phyloP scores from a whole-genome alignment of 1,284 basidiomycete species.

The Ustilago tritici region DNA sequence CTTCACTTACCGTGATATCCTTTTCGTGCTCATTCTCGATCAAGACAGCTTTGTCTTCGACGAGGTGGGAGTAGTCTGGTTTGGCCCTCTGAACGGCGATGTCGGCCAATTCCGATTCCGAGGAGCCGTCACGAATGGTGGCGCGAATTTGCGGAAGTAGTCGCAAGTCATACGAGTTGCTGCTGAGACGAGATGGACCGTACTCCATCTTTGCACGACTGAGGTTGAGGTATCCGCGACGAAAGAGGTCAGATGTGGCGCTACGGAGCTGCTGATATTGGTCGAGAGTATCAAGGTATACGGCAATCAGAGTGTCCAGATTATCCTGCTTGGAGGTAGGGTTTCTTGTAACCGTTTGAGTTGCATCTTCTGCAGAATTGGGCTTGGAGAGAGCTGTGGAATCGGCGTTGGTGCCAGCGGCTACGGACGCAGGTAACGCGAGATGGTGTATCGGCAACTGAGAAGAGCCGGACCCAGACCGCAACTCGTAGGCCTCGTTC shows the following conservation, averaged over 20 bases:
- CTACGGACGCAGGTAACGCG: conserved; percentile 19
- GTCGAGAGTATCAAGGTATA: conserved; percentile 54
- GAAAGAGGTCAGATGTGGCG: conserved; percentile 10
- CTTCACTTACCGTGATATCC: conserved; percentile 16
- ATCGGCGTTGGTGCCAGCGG: background rate
- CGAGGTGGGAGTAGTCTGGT: conserved; percentile 35
- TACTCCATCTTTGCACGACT: conserved; percentile 55
- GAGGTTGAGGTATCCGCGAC: conserved; percentile 45
- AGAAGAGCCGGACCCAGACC: conserved; percentile 4
- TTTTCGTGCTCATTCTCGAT: conserved; percentile 13
- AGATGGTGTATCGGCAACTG: conserved; percentile 41
- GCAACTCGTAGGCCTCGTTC: conserved; percentile 20
- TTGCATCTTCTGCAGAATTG: background rate
- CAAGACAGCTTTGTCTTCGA: conserved; percentile 5
- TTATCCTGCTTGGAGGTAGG: conserved; percentile 6
- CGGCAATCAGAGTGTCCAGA: conserved; percentile 32
- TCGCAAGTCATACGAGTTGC: conserved; percentile 52
- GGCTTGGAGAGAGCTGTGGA: background rate
- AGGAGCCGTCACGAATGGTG: background rate
- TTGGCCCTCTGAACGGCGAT: conserved; percentile 11
- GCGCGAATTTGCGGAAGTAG: conserved; percentile 26
- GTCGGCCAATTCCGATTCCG: background rate
- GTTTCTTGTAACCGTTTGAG: background rate
- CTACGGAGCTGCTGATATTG: conserved; percentile 33
- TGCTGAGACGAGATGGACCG: conserved; percentile 38